These are phyloP conservation scores for Diaporthe citri DNA, from an alignment of 2,329 filamentous ascomycete species.

Conservation along the genomic window DNA sequence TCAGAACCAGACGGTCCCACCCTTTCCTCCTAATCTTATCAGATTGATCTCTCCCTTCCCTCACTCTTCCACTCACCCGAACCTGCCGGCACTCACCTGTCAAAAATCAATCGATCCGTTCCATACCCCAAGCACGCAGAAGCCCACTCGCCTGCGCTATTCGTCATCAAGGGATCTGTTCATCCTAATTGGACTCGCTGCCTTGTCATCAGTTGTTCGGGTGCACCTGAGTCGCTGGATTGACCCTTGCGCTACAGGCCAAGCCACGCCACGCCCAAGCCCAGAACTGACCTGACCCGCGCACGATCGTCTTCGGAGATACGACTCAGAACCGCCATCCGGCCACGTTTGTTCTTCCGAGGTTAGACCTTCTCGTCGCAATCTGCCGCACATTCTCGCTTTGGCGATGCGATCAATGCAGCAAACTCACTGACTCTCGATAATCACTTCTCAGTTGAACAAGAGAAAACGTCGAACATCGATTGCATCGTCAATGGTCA, in stretches of 20 bases:
- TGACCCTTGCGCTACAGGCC: neutral
- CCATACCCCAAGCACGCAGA: neutral
- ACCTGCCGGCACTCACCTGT: slow-evolving; percentile 4
- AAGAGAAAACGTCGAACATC: neutral
- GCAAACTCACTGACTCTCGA: neutral
- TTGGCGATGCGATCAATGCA: neutral
- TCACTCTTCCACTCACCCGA: slow-evolving; percentile 23
- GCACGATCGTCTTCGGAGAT: slow-evolving; percentile 13
- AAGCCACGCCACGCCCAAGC: slow-evolving; percentile 13
- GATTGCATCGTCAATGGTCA: neutral
- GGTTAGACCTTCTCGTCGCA: slow-evolving; percentile 24
- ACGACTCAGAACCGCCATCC: slow-evolving; percentile 4
- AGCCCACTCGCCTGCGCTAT: neutral
- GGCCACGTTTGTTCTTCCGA: slow-evolving; percentile 19
- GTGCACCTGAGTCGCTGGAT: neutral
- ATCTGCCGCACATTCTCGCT: neutral
- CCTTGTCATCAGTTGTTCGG: neutral
- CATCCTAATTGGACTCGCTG: slow-evolving; percentile 1
- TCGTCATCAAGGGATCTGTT: neutral
- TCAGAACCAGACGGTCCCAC: neutral
- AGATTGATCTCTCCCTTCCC: slow-evolving; percentile 15
- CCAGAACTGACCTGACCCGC: neutral
- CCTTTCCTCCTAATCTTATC: slow-evolving; percentile 9
- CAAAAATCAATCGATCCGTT: neutral
- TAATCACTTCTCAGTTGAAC: neutral